phyloP scores from a whole-genome alignment of 495 filamentous ascomycete species.

The Chaetomium cochliodes region DNA sequence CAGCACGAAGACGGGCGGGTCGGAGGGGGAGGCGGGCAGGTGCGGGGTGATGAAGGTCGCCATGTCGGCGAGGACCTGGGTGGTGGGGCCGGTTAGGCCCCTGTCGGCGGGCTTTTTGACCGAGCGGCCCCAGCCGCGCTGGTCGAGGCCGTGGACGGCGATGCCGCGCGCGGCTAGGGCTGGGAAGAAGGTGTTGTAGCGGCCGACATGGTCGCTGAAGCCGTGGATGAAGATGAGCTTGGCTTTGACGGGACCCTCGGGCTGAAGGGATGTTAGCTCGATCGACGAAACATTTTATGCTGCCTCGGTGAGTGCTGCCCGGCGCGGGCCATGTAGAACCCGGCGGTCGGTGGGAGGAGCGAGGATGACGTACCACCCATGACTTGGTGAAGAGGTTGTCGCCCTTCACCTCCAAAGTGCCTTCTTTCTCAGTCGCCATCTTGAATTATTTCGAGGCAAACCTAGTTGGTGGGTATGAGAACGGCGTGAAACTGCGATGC shows the following conservation, averaged over 20 bases:
- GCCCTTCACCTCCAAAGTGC: slow-evolving; percentile 56
- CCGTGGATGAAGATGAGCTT: slow-evolving; percentile 79
- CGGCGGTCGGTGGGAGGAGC: neutral
- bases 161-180: slow-evolving; percentile 68
- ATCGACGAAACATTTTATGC: neutral
- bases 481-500: neutral
- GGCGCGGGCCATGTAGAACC: neutral
- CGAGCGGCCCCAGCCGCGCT: slow-evolving; percentile 66
- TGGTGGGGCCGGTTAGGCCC: slow-evolving; percentile 70
- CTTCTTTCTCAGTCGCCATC: slow-evolving; percentile 51
- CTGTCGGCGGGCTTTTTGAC: slow-evolving; percentile 49
- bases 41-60: slow-evolving; percentile 60
- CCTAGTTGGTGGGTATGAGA: neutral
- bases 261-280: slow-evolving; percentile 37
- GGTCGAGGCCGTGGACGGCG: slow-evolving; percentile 72
- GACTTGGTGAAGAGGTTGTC: slow-evolving; percentile 75
- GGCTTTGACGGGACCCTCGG: slow-evolving; percentile 55
- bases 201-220: slow-evolving; percentile 82
- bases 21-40: slow-evolving; percentile 27
- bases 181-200: slow-evolving; percentile 67
- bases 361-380: slow-evolving; percentile 64
- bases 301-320: neutral
- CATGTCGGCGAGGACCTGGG: slow-evolving; percentile 71
- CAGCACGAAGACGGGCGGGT: slow-evolving; percentile 65
- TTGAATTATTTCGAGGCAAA: slow-evolving; percentile 18